Conservation (phyloP, 495 filamentous ascomycete species). For the Hyaloscypha hepaticicola region DNA sequence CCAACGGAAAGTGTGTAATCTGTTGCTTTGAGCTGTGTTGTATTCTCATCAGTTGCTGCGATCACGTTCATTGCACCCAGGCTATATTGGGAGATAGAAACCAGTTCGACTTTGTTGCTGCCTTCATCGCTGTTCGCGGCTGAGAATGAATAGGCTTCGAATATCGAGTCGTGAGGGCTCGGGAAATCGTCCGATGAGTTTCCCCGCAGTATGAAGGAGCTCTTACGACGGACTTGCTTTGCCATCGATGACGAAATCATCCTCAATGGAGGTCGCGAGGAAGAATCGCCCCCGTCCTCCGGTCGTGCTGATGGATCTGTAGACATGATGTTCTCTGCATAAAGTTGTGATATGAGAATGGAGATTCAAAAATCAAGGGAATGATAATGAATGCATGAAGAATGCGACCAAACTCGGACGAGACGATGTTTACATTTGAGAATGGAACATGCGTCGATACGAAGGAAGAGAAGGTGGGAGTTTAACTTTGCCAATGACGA, state of each 20-base stretch:
- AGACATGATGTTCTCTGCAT: slow-evolving; percentile 8
- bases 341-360: not conserved
- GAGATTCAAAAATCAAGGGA: not conserved
- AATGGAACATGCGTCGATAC: too few relatives aligned
- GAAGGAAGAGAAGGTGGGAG: not conserved
- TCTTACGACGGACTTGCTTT: slow-evolving; percentile 27
- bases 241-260: slow-evolving; percentile 27
- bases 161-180: slow-evolving; percentile 40
- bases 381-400: not conserved
- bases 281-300: not conserved
- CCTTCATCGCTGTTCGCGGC: slow-evolving; percentile 30
- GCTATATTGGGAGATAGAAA: slow-evolving; percentile 23
- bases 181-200: slow-evolving; percentile 40
- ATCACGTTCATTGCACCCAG: not conserved
- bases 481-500: slow-evolving; percentile 8
- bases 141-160: slow-evolving; percentile 37
- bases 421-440: slow-evolving; percentile 11
- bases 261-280: not conserved
- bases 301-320: not conserved
- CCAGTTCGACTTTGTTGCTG: slow-evolving; percentile 21
- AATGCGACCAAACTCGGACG: not conserved
- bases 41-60: slow-evolving; percentile 29
- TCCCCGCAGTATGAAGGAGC: slow-evolving; percentile 27
- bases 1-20: slow-evolving; percentile 13
- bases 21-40: slow-evolving; percentile 7